Base-by-base conservation (phyloP, 2,329 filamentous ascomycete genomes). In the Verticillium tricorpus region DNA sequence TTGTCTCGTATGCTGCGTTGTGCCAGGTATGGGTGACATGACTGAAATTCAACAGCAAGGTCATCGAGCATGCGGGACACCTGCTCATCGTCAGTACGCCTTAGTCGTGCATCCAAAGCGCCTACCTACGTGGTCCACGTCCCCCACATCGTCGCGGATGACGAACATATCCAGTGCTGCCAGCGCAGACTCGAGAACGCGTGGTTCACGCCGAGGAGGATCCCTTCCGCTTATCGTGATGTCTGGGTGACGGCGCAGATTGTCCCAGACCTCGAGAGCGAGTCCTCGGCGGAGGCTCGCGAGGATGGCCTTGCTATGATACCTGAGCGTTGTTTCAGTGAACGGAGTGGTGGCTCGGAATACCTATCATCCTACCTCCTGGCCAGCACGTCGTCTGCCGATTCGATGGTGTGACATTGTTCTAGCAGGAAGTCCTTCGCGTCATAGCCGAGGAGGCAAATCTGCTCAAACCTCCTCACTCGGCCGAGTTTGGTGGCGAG, bases 131-230 rank as follows among this genome's bases (percentile, higher is more conserved):
- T 92, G 87, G 61, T 90, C 83, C 59, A 94, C 76, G 70, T 96
- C 92, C n/a, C 89, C 87, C 34, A 82, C 80, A 19, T 86, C 83
- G 60, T 89, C 89, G 66, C 89, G 86, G 32, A 94, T 79, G 56
- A 96, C 86, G 74, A 98, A 98, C 75, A 98, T 84, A 74, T 98
- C 95, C 73, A 96, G 96, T 15, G 89, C 90, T 22, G 88, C 90
- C 17, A 98, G 78, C 1, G 89, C 89, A 62, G 85, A 83, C 72
- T 97, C 93, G 22, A 97, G 80, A 8, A 68, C 64, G 17, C 60
- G 60, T 8, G 60, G 68, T 22, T 56, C 52, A 11, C 60, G 54
- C 25, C 39, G 32, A 14, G 59, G 57, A n/a, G 56, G 39, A 17
- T 54, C 56, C 22, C 39, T n/a, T 11, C 57, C 69, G 85, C 73